Evolutionary conservation across 768 basidiomycete genomes (phyloP).

Genomic region (Melanogaster broomeanus): DNA sequence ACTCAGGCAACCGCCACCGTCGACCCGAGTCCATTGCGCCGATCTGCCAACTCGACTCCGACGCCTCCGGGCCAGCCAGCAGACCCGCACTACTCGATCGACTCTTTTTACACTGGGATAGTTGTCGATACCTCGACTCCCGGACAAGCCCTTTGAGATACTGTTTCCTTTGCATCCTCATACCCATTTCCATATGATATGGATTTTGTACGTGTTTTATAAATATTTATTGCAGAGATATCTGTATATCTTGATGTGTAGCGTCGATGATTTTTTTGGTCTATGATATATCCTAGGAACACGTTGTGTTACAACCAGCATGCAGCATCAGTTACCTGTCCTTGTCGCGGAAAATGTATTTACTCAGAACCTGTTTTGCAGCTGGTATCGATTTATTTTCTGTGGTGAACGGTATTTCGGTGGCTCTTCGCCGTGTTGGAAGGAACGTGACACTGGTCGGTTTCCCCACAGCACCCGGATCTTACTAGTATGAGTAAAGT

Average conservation of each 20-base stretch:
- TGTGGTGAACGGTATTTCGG: too few relatives aligned
- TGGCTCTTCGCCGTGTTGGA: too few relatives aligned
- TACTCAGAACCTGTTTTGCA: too few relatives aligned
- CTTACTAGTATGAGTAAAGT: too few relatives aligned
- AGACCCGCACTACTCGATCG: conserved; percentile 23
- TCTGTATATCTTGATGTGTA: neutral
- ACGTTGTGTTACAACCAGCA: too few relatives aligned
- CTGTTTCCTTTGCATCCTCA: neutral
- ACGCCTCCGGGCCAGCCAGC: conserved; percentile 7
- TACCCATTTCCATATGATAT: neutral
- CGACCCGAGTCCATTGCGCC: conserved; percentile 15
- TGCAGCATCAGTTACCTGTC: too few relatives aligned
- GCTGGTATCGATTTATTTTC: too few relatives aligned
- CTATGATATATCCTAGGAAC: conserved; percentile 1
- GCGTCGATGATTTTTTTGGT: conserved; percentile 4
- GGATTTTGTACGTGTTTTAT: conserved; percentile 11
- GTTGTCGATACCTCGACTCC: conserved; percentile 4
- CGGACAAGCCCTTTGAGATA: conserved; percentile 22
- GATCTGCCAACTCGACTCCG: conserved; percentile 5
- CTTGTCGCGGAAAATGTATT: too few relatives aligned
- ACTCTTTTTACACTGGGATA: conserved; percentile 32
- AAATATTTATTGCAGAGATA: conserved; percentile 19
- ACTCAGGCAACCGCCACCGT: neutral
- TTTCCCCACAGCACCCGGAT: too few relatives aligned
- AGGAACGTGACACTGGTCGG: too few relatives aligned